phyloP scores from a whole-genome alignment of 768 basidiomycete species.

The Gelatoporia subvermispora region DNA sequence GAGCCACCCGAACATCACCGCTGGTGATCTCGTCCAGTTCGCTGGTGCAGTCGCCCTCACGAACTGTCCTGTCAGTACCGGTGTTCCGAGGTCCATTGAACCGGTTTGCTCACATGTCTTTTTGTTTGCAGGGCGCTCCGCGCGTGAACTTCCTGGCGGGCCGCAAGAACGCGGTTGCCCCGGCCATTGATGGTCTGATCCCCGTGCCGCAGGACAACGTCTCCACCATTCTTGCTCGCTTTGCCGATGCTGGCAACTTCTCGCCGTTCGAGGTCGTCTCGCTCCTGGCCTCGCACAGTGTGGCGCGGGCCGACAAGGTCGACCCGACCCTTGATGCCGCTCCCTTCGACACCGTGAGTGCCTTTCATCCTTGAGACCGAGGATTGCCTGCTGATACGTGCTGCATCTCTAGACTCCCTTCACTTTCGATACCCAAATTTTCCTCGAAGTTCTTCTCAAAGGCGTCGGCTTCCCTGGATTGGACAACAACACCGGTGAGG shows the following conservation, averaged over 20 bases:
- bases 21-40: background rate
- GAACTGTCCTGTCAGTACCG: background rate
- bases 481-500: background rate
- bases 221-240: conserved; percentile 14
- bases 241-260: conserved; percentile 10
- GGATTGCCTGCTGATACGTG: no score
- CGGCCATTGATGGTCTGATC: conserved; percentile 16
- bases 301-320: conserved; percentile 9
- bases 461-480: conserved; percentile 7
- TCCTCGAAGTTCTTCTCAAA: conserved; percentile 8
- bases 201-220: conserved; percentile 20
- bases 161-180: conserved; percentile 19
- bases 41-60: background rate
- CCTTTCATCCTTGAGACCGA: no score
- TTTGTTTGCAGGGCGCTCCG: conserved; percentile 24
- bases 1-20: background rate
- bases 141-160: conserved; percentile 32
- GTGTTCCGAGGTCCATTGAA: background rate
- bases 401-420: background rate
- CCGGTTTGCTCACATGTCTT: conserved; percentile 30
- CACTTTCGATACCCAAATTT: conserved; percentile 10
- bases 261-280: conserved; percentile 6
- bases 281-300: conserved; percentile 10
- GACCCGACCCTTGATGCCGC: conserved; percentile 6
- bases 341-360: conserved; percentile 7